Evolutionary conservation across 306 rosid species (phyloP).

Genomic region (Amphicarpaea edgeworthii): DNA sequence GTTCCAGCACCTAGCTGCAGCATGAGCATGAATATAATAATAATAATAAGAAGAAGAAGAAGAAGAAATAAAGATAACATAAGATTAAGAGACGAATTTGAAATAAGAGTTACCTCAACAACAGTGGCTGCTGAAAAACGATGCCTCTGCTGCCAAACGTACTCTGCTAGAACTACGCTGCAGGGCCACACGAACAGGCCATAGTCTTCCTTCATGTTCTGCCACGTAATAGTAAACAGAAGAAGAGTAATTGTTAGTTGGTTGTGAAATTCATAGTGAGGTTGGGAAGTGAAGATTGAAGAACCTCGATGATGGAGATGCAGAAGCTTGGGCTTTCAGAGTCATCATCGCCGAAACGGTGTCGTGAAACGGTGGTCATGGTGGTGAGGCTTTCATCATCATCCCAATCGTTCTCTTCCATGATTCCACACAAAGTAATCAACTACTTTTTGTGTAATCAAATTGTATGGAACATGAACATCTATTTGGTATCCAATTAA

Average conservation of each 20-base stretch:
- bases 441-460: too few relatives aligned
- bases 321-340: slow-evolving; percentile 45
- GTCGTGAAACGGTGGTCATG: slow-evolving; percentile 69
- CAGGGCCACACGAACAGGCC: slow-evolving; percentile 96
- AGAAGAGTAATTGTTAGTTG: slow-evolving; percentile 2
- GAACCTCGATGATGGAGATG: slow-evolving; percentile 77
- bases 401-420: slow-evolving; percentile 50
- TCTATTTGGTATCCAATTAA: too few relatives aligned
- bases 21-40: slow-evolving; percentile 21
- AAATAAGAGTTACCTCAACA: slow-evolving; percentile 61
- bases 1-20: slow-evolving; percentile 95
- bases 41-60: not conserved
- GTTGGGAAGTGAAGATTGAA: slow-evolving; percentile 32
- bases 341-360: slow-evolving; percentile 60
- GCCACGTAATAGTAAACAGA: too few relatives aligned
- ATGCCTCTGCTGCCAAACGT: slow-evolving; percentile 77
- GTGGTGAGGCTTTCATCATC: slow-evolving; percentile 25
- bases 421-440: not conserved
- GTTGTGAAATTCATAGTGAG: not conserved
- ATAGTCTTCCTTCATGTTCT: slow-evolving; percentile 87
- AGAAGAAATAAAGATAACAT: not conserved
- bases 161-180: slow-evolving; percentile 77
- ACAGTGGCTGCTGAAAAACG: slow-evolving; percentile 71
- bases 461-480: too few relatives aligned
- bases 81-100: not conserved